A percentile compares a stretch with the other conserved stretches of the same genome.
Evolutionary conservation across 441 rosid species (phyloP).

Genomic region (Adansonia rubrostipa): DNA sequence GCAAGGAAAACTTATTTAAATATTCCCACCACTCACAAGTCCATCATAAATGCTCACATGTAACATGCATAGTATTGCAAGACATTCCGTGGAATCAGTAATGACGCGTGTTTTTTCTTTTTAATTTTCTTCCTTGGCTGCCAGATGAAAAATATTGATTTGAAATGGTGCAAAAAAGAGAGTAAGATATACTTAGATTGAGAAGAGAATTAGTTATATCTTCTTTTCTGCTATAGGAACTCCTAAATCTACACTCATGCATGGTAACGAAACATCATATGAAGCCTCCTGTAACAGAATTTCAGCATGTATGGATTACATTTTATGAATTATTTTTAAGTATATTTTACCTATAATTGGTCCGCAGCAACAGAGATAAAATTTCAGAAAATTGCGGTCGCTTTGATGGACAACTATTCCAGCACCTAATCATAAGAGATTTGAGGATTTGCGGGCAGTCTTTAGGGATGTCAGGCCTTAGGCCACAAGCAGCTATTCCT

Average conservation of each 20-base stretch:
- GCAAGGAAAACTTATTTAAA: conserved; percentile 10
- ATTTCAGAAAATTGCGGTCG: conserved; percentile 82
- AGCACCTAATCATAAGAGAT: conserved; percentile 80
- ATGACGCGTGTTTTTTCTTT: neutral
- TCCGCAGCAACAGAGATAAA: conserved; percentile 50
- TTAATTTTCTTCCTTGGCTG: neutral
- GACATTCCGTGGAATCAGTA: conserved; percentile 4
- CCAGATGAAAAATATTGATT: conserved; percentile 18
- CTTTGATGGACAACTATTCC: conserved; percentile 78
- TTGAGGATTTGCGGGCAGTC: conserved; percentile 79
- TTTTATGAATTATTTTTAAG: conserved; percentile 25
- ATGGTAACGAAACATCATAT: neutral
- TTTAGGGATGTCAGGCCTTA: conserved; percentile 91
- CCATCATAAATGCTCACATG: neutral
- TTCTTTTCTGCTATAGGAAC: conserved; percentile 20
- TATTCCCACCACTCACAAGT: conserved; percentile 4
- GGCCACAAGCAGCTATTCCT: conserved; percentile 93
- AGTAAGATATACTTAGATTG: conserved; percentile 9
- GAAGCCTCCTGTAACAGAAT: neutral
- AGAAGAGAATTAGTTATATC: conserved; percentile 8
- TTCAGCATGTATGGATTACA: conserved; percentile 18
- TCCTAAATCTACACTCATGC: conserved; percentile 15
- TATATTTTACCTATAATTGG: conserved; percentile 44
- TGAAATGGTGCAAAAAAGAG: neutral
- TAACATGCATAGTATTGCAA: neutral